phyloP scores from a whole-genome alignment of 129 eudicot species.

The Lactuca saligna region DNA sequence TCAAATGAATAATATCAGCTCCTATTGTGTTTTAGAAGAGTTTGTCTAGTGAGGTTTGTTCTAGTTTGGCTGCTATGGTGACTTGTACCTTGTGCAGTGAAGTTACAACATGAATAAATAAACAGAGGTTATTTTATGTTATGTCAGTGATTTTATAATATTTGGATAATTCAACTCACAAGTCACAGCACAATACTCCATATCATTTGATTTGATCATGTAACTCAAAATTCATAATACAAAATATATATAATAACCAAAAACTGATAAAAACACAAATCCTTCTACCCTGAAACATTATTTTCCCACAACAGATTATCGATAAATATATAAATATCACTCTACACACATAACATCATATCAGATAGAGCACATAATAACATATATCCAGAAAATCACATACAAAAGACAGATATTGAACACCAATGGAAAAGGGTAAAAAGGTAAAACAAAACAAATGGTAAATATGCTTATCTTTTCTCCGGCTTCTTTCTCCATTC shows the following conservation, averaged over 20 bases:
- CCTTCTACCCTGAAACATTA: constrained; percentile 4
- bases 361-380: not conserved
- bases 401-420: not conserved
- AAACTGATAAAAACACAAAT: not conserved
- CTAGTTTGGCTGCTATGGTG: constrained; percentile 2
- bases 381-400: constrained; percentile 1
- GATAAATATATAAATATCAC: not conserved
- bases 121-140: not conserved
- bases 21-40: not conserved
- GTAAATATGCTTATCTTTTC: constrained; percentile 31
- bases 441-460: not conserved
- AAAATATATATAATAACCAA: not conserved
- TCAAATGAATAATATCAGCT: constrained; percentile 1
- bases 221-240: constrained; percentile 6
- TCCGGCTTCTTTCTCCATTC: constrained; percentile 76
- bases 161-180: not conserved
- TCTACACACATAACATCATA: constrained; percentile 18
- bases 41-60: constrained; percentile 6
- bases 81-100: constrained; percentile 3
- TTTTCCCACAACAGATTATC: not conserved
- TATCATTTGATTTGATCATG: not conserved
- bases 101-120: not conserved
- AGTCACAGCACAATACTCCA: too few relatives aligned
- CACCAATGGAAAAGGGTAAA: not conserved
- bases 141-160: not conserved